These are phyloP conservation scores for Neonectria ditissima DNA, from an alignment of 2,329 filamentous ascomycete genomes.

Conservation along the genomic window DNA sequence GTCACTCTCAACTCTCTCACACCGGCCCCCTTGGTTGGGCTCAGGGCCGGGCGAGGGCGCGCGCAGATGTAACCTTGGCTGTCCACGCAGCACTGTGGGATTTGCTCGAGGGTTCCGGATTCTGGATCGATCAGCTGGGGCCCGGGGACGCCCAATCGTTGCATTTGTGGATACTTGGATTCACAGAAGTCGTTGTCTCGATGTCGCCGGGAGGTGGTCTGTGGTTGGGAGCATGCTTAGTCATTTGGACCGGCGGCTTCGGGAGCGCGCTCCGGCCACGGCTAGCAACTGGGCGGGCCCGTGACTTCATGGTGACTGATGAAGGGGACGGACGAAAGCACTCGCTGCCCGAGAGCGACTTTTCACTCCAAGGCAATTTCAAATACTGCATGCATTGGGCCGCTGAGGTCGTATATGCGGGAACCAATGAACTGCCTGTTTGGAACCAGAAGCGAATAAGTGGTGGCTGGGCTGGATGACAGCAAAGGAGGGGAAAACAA, in stretches of 20 bases:
- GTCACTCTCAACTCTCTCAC: constrained; percentile 22
- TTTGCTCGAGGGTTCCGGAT: constrained; percentile 29
- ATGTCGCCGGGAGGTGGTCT: constrained; percentile 42
- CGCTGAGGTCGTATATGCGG: neutral
- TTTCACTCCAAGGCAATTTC: neutral
- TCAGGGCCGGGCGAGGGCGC: neutral
- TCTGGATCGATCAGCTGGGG: constrained; percentile 22
- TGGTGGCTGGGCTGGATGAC: neutral
- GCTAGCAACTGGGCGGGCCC: neutral
- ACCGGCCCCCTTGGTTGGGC: constrained; percentile 6
- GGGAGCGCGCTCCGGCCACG: neutral
- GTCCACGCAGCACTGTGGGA: neutral
- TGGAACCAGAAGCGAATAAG: neutral
- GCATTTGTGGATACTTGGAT: constrained; percentile 45
- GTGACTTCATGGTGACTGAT: constrained; percentile 8
- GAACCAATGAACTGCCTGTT: neutral
- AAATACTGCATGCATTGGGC: neutral
- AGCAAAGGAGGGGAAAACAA: neutral
- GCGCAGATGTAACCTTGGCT: constrained; percentile 6
- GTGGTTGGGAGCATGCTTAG: constrained; percentile 38
- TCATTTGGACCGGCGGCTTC: constrained; percentile 31
- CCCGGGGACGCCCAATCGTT: constrained; percentile 41
- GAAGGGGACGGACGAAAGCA: neutral
- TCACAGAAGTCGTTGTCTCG: constrained; percentile 39
- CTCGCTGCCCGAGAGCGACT: neutral